Evolutionary conservation across 2,329 filamentous ascomycete genomes (phyloP).

Genomic region (Hyphodiscus sp.): DNA sequence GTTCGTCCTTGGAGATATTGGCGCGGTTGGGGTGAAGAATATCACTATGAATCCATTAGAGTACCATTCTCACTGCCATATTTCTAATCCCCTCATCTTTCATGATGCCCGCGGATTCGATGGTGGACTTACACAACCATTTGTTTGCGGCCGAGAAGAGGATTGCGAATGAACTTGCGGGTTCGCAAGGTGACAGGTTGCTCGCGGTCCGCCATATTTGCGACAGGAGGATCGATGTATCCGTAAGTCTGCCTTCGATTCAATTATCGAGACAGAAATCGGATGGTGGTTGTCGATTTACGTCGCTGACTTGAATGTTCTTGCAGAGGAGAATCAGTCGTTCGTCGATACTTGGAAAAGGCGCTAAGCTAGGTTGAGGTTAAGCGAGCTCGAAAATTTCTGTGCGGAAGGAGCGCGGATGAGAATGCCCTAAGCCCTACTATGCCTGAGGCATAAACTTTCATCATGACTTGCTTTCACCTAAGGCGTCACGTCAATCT

Average conservation of each 20-base stretch:
- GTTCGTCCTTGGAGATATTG: conserved; percentile 99
- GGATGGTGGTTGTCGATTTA: conserved; percentile 25
- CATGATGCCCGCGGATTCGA: conserved; percentile 11
- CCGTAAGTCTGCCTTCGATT: conserved; percentile 26
- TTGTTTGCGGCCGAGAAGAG: conserved; percentile 97
- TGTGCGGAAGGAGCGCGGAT: conserved; percentile 7
- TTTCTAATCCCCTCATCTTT: conserved; percentile 5
- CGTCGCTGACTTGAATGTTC: conserved; percentile 22
- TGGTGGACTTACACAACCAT: conserved; percentile 87
- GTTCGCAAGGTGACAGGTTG: conserved; percentile 80
- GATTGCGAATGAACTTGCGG: conserved; percentile 99
- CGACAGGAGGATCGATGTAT: conserved; percentile 34
- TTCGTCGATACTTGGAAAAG: conserved; percentile 16
- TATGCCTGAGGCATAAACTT: background rate
- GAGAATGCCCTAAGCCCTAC: background rate
- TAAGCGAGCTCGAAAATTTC: conserved; percentile 9
- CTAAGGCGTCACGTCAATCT: background rate
- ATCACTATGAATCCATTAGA: conserved; percentile 57
- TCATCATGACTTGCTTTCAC: background rate
- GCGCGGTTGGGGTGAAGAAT: conserved; percentile 98
- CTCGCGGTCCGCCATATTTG: conserved; percentile 84
- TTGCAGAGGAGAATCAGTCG: conserved; percentile 9
- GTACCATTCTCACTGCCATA: conserved; percentile 14
- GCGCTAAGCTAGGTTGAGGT: conserved; percentile 17
- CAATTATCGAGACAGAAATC: conserved; percentile 25